Evolutionary conservation across 176 grass and related monocot genomes (phyloP).

Genomic region (Oryza australiensis): DNA sequence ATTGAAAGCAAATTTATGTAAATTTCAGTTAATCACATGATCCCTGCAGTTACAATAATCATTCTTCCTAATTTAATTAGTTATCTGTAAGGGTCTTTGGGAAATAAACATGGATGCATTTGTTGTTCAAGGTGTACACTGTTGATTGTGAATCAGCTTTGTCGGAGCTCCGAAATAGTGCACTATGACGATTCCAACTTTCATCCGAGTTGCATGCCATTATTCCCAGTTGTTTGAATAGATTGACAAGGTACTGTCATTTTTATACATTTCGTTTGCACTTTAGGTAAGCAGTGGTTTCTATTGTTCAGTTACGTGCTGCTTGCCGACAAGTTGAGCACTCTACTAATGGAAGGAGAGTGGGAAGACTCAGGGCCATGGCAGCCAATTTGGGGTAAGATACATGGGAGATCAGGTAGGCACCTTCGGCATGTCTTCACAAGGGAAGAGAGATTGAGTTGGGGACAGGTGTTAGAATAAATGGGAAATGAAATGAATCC

Average conservation of each 20-base stretch:
- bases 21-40: background rate
- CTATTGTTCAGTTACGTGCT: constrained; percentile 3
- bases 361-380: background rate
- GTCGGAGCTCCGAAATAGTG: constrained; percentile 41
- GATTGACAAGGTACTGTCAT: constrained; percentile 54
- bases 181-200: constrained; percentile 47
- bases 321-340: background rate
- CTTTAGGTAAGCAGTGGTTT: background rate
- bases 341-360: background rate
- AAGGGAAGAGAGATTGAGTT: background rate
- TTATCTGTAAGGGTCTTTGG: background rate
- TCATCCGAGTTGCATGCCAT: constrained; percentile 6
- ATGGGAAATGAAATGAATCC: background rate
- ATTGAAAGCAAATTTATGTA: constrained; percentile 36
- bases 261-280: background rate
- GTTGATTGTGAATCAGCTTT: constrained; percentile 59
- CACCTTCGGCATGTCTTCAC: background rate
- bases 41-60: background rate
- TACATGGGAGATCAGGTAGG: background rate
- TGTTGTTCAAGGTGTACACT: constrained; percentile 75
- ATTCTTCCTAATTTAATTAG: background rate
- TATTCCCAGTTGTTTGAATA: constrained; percentile 38
- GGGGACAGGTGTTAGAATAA: background rate
- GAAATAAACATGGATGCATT: background rate
- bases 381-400: background rate